Evolutionary conservation across 257 asterid species (phyloP), one percentile per base, ranked within the genome.

Genomic region (Solanum lycopersicoides): DNA sequence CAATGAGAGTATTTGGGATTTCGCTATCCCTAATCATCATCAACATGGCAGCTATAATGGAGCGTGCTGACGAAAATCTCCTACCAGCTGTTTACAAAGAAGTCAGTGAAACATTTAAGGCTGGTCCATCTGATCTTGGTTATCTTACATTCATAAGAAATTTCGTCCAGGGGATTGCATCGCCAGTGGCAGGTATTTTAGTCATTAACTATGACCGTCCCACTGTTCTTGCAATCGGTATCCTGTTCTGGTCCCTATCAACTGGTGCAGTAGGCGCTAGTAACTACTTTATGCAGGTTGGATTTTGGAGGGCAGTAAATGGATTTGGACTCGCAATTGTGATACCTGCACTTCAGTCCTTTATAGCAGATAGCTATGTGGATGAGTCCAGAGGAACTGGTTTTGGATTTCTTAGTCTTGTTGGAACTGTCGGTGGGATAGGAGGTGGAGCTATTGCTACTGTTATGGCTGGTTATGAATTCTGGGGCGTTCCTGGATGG

Each of bases 401-500:
- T 23, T 97, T 97, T 77, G 99, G 99, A 28, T 91, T 97, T 75
- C 86, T 97, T 90, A 94, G 86, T 90, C 99, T 97, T 83, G 95
- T 97, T 37, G 99, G 99, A 34, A 91, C 96, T 0, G 89, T 97
- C n/a, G 99, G 99, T 35, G 99, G 99, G 63, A 95, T 97, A 82
- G 99, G 99, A 44, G 99, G 99, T 74, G 99, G 99, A 77, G 99
- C 98, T 83, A 91, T 95, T 74, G 99, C 99, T 28, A 97, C 99
- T 0, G 97, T 97, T 56, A 95, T 95, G 99, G 99, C 99, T 42
- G 98, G 98, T 83, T 56, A 91, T 71, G 86, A 89, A n/a, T 93
- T 89, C 59, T 95, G 98, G 95, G 98, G 98, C 16, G 85, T 94
- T 75, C 98, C 98, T 5, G 99, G 99, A 79, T 97, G 99, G 99